A percentile compares a stretch with the other conserved stretches of the same genome.
These are phyloP conservation scores for Globisporangium radiosum DNA, from an alignment of 352 stramenopile genomes.

Conservation along the genomic window DNA sequence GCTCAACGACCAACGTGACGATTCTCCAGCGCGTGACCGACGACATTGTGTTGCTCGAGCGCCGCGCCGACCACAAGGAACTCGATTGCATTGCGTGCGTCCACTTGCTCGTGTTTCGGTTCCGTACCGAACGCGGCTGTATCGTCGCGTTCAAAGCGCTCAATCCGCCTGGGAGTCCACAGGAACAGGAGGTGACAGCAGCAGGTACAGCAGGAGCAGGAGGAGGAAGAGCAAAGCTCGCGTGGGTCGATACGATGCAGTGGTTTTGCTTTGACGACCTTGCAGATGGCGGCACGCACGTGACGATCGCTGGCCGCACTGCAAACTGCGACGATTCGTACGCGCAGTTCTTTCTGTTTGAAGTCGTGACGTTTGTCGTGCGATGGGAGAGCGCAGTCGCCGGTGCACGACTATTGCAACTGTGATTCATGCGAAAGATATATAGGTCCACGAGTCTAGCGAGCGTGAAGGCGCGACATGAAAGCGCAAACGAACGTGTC, in stretches of 20 bases:
- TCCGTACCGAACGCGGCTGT: conserved; percentile 10
- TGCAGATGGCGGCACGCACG: neutral
- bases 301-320: conserved; percentile 25
- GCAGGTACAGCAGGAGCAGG: neutral
- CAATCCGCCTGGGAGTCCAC: conserved; percentile 9
- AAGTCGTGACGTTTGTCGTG: conserved; percentile 44
- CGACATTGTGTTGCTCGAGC: conserved; percentile 12
- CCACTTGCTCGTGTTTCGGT: conserved; percentile 9
- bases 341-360: conserved; percentile 41
- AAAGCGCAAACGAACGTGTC: neutral
- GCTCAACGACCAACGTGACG: conserved; percentile 6
- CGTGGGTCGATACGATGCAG: conserved; percentile 38
- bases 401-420: conserved; percentile 25
- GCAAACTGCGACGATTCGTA: conserved; percentile 31
- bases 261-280: conserved; percentile 27
- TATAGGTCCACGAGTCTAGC: neutral
- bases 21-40: conserved; percentile 12
- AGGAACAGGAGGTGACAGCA: neutral
- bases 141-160: conserved; percentile 12
- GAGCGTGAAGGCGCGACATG: neutral
- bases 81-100: conserved; percentile 4
- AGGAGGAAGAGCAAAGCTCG: conserved; percentile 24
- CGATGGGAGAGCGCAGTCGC: conserved; percentile 36
- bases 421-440: neutral
- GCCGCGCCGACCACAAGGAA: conserved; percentile 6